These are phyloP conservation scores for Nicotiana benthamiana DNA, from an alignment of 257 asterid species.

Conservation along the genomic window DNA sequence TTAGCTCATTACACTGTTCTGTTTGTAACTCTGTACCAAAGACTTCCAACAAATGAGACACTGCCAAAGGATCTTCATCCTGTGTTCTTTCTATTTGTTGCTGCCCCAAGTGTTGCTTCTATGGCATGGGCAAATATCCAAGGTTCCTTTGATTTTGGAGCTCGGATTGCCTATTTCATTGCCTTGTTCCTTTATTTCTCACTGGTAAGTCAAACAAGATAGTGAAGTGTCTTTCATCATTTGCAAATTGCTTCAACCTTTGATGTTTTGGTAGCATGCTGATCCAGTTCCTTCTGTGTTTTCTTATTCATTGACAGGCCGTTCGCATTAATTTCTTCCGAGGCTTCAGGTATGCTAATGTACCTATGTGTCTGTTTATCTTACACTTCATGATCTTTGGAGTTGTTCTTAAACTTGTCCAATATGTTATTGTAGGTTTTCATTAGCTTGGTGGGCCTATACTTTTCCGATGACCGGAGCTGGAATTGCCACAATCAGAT, in stretches of 20 bases:
- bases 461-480: constrained; percentile 91
- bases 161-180: constrained; percentile 66
- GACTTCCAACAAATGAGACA: constrained; percentile 87
- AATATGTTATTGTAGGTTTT: constrained; percentile 27
- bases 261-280: not conserved
- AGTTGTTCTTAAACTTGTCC: not conserved
- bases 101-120: constrained; percentile 89
- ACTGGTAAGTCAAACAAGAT: constrained; percentile 30
- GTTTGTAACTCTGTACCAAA: constrained; percentile 84
- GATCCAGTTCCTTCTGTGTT: not conserved
- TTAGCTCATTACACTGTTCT: constrained; percentile 79
- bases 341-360: constrained; percentile 48
- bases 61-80: constrained; percentile 94
- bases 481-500: constrained; percentile 58
- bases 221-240: not conserved
- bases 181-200: constrained; percentile 85
- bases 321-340: constrained; percentile 80
- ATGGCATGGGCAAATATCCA: constrained; percentile 90
- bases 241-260: no score
- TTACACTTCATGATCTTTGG: not conserved
- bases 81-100: constrained; percentile 83
- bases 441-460: constrained; percentile 94
- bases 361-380: not conserved
- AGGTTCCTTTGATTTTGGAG: constrained; percentile 60
- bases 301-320: constrained; percentile 35